Conservation (phyloP, 495 filamentous ascomycete genomes). For the Penicillium canariense region DNA sequence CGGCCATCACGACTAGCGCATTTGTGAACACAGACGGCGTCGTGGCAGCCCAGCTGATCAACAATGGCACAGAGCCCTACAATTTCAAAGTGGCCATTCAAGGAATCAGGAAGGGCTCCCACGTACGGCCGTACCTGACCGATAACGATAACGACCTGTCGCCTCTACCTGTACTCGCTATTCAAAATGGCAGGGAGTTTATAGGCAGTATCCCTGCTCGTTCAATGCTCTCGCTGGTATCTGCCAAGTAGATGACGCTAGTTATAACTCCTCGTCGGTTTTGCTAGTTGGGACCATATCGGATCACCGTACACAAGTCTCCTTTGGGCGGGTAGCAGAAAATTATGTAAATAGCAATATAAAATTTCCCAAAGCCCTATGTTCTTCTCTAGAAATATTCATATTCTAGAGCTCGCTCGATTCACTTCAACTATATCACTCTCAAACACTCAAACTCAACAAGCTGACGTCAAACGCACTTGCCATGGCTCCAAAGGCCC, state of each 20-base stretch:
- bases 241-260: neutral
- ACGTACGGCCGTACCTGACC: slow-evolving; percentile 15
- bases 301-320: neutral
- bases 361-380: neutral
- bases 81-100: neutral
- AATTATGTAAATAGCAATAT: neutral
- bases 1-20: neutral
- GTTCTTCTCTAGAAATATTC: neutral
- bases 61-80: neutral
- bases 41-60: neutral
- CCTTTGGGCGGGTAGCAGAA: neutral
- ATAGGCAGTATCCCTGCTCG: slow-evolving; percentile 6
- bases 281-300: neutral
- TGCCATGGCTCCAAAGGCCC: slow-evolving; percentile 61
- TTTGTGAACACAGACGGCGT: neutral
- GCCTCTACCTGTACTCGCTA: neutral
- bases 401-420: neutral
- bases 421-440: neutral
- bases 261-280: neutral
- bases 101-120: neutral
- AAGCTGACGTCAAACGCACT: slow-evolving; percentile 56
- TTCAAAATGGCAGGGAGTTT: slow-evolving; percentile 2
- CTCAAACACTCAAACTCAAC: slow-evolving; percentile 29
- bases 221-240: slow-evolving; percentile 21
- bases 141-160: slow-evolving; percentile 19